A percentile compares a stretch with the other conserved stretches of the same genome.
phyloP scores from a whole-genome alignment of 2,329 filamentous ascomycete genomes.

The Thelonectria discophora region DNA sequence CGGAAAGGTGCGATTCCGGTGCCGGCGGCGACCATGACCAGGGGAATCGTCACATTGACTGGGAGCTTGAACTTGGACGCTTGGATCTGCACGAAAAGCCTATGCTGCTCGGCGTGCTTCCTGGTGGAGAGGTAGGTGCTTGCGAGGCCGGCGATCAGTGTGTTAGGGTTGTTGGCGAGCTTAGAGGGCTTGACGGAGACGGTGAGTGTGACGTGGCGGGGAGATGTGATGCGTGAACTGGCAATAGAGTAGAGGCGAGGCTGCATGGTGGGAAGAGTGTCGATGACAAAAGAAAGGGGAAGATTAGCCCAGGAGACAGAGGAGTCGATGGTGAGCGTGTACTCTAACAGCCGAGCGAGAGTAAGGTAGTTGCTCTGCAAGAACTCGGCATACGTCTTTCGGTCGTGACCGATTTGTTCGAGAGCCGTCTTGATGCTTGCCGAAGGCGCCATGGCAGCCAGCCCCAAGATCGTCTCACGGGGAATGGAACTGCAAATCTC shows the following conservation, averaged over 20 bases:
- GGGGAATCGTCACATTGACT: not conserved
- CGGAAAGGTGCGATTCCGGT: constrained; percentile 22
- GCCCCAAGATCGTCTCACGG: constrained; percentile 5
- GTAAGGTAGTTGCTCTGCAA: constrained; percentile 6
- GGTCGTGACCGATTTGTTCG: constrained; percentile 5
- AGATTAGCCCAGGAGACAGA: constrained; percentile 3
- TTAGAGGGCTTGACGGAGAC: constrained; percentile 21
- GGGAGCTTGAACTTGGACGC: constrained; percentile 22
- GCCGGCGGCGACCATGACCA: constrained; percentile 25
- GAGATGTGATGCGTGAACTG: constrained; percentile 23
- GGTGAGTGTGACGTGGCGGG: constrained; percentile 9
- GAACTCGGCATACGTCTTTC: constrained; percentile 4
- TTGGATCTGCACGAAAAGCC: constrained; percentile 6
- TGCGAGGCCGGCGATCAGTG: constrained; percentile 15
- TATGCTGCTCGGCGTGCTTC: not conserved
- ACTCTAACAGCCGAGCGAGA: constrained; percentile 7
- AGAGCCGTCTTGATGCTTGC: not conserved
- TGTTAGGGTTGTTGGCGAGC: not conserved
- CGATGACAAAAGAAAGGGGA: constrained; percentile 18
- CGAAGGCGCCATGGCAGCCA: constrained; percentile 12
- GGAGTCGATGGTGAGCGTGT: not conserved
- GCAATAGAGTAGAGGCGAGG: constrained; percentile 25
- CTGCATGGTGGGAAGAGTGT: constrained; percentile 13
- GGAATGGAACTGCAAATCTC: constrained; percentile 22
- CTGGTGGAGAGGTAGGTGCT: constrained; percentile 16